phyloP scores from a whole-genome alignment of 2,329 filamentous ascomycete genomes.

The Leptosphaerulina australis region DNA sequence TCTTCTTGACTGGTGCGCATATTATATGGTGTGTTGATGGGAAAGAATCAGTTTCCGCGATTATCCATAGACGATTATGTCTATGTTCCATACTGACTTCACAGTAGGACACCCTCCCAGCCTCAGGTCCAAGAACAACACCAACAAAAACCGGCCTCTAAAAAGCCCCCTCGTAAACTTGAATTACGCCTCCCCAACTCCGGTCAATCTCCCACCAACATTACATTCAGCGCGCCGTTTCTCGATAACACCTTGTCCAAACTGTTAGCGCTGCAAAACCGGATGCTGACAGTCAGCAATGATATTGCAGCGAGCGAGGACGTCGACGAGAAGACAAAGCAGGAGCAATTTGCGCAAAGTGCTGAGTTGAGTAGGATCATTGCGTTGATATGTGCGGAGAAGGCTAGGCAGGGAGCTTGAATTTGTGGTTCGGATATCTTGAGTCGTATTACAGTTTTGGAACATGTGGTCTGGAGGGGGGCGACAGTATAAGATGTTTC shows the following conservation, averaged over 20 bases:
- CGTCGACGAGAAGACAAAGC: conserved; percentile 55
- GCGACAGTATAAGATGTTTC: background rate
- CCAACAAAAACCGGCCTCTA: conserved; percentile 30
- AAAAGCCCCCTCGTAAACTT: conserved; percentile 56
- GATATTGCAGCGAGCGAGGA: conserved; percentile 54
- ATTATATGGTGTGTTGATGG: background rate
- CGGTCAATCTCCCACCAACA: conserved; percentile 44
- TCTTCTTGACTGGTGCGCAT: background rate
- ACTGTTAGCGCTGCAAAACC: conserved; percentile 56
- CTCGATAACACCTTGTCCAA: conserved; percentile 60
- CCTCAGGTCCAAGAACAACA: conserved; percentile 32
- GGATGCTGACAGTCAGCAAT: conserved; percentile 57
- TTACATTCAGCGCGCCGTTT: conserved; percentile 60
- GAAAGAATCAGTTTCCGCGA: background rate
- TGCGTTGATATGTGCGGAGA: conserved; percentile 59
- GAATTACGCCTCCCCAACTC: conserved; percentile 55
- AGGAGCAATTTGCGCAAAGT: conserved; percentile 58
- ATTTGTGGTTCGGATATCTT: background rate
- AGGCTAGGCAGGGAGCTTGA: conserved; percentile 55
- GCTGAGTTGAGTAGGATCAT: conserved; percentile 58
- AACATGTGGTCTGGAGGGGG: background rate
- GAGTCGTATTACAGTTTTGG: background rate
- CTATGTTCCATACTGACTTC: conserved; percentile 14
- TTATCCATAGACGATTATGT: background rate
- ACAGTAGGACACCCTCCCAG: conserved; percentile 24